Conservation (phyloP, 495 filamentous ascomycete species). For the Aspergillus sclerotiicarbonarius region DNA sequence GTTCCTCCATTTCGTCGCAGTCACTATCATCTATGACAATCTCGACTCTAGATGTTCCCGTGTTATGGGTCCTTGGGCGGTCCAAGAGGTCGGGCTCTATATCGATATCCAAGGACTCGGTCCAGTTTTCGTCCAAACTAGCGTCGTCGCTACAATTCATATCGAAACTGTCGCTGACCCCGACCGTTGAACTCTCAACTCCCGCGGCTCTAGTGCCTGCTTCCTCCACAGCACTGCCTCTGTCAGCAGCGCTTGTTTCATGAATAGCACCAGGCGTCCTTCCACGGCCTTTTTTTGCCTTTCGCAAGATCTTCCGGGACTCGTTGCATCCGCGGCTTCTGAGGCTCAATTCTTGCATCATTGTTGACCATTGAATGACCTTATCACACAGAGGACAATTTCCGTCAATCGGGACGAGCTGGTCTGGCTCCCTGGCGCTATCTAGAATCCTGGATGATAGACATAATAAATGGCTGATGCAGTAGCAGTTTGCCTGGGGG, state of each 20-base stretch:
- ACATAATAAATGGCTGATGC: conserved; percentile 72
- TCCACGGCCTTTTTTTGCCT: conserved; percentile 28
- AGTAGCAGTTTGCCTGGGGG: conserved; percentile 60
- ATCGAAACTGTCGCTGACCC: conserved; percentile 12
- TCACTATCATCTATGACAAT: conserved; percentile 64
- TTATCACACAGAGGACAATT: conserved; percentile 68
- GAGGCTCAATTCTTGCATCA: conserved; percentile 79
- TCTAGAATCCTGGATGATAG: conserved; percentile 65
- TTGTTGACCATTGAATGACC: conserved; percentile 65
- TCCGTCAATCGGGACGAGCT: conserved; percentile 66
- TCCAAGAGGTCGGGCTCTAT: conserved; percentile 32
- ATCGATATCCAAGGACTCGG: conserved; percentile 30
- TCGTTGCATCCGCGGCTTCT: conserved; percentile 65
- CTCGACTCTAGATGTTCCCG: conserved; percentile 26
- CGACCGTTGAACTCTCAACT: neutral
- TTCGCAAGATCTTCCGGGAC: conserved; percentile 61
- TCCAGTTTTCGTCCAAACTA: conserved; percentile 37
- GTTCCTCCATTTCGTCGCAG: conserved; percentile 48
- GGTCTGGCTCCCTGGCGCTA: conserved; percentile 35
- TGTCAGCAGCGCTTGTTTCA: neutral
- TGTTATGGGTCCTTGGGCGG: conserved; percentile 13
- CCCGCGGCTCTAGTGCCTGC: conserved; percentile 7
- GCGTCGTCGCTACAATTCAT: conserved; percentile 30
- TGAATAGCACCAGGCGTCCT: conserved; percentile 1
- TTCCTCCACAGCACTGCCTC: conserved; percentile 5